A percentile compares a stretch with the other conserved stretches of the same genome.
Conservation (phyloP, 177 flowering plant species). For the Vitis hybrid region DNA sequence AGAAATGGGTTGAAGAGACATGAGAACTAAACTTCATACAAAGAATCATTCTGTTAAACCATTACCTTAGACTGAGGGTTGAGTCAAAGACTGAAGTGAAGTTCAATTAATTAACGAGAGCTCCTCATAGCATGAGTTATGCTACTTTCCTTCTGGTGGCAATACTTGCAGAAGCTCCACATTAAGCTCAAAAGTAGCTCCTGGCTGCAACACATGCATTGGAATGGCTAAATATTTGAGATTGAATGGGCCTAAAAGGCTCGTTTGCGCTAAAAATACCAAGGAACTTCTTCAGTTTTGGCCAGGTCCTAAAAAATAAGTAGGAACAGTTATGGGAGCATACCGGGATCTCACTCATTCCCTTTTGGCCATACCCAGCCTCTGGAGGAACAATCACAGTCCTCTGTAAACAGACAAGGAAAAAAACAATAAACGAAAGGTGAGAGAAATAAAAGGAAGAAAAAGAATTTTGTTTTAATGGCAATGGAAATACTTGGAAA, state of each 20-base stretch:
- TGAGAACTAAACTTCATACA: too few relatives aligned
- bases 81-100: too few relatives aligned
- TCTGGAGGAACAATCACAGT: constrained; percentile 93
- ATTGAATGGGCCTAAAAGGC: too few relatives aligned
- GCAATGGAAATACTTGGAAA: neutral
- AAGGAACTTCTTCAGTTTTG: too few relatives aligned
- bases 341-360: constrained; percentile 97
- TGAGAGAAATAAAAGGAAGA: neutral
- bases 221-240: too few relatives aligned
- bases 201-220: constrained; percentile 59
- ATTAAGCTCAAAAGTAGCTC: constrained; percentile 79
- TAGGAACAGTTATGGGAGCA: neutral
- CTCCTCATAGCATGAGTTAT: neutral
- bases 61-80: too few relatives aligned
- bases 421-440: neutral
- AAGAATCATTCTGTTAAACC: too few relatives aligned
- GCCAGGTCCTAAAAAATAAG: too few relatives aligned
- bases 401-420: constrained; percentile 47
- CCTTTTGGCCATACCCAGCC: constrained; percentile 83
- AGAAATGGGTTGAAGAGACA: too few relatives aligned
- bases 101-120: too few relatives aligned
- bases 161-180: constrained; percentile 77
- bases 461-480: neutral
- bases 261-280: too few relatives aligned
- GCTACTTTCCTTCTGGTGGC: constrained; percentile 42